These are phyloP conservation scores for Lipomyces spencermartinsiae DNA, from an alignment of 805 yeast species.

Conservation along the genomic window DNA sequence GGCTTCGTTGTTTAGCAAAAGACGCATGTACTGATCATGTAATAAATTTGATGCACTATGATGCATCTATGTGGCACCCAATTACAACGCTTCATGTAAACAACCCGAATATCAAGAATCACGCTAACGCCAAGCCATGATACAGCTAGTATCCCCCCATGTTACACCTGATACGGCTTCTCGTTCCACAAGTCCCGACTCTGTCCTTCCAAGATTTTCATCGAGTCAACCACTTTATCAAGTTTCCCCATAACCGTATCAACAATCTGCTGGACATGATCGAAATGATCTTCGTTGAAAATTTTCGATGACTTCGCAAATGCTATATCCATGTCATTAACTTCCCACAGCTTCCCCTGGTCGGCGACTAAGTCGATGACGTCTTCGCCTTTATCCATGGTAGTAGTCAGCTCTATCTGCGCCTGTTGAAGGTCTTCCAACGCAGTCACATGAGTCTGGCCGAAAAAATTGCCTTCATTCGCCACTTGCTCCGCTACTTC, in stretches of 20 bases:
- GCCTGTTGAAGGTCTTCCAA: conserved; percentile 60
- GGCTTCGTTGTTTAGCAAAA: background rate
- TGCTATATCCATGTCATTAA: conserved; percentile 33
- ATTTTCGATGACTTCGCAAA: conserved; percentile 39
- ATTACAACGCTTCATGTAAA: conserved; percentile 2
- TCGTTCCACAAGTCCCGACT: conserved; percentile 44
- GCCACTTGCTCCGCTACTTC: conserved; percentile 55
- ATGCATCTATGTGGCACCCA: background rate
- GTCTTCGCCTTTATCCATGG: conserved; percentile 47
- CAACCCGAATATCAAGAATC: background rate
- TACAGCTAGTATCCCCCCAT: background rate
- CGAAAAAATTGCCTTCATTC: conserved; percentile 47
- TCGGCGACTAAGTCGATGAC: conserved; percentile 40
- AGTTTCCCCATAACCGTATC: conserved; percentile 57
- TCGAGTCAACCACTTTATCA: conserved; percentile 56
- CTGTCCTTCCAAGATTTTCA: conserved; percentile 47
- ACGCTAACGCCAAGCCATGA: background rate
- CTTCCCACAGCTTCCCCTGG: conserved; percentile 38
- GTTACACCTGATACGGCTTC: conserved; percentile 6
- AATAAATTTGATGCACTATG: conserved; percentile 1
- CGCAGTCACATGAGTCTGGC: conserved; percentile 55
- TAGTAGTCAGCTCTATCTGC: conserved; percentile 58
- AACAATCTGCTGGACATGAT: conserved; percentile 57
- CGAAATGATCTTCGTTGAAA: conserved; percentile 60
- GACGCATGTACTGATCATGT: background rate